Evolutionary conservation across 495 filamentous ascomycete genomes (phyloP), one percentile per base, ranked within the genome.

Genomic region (Aspergillus nidulans): DNA sequence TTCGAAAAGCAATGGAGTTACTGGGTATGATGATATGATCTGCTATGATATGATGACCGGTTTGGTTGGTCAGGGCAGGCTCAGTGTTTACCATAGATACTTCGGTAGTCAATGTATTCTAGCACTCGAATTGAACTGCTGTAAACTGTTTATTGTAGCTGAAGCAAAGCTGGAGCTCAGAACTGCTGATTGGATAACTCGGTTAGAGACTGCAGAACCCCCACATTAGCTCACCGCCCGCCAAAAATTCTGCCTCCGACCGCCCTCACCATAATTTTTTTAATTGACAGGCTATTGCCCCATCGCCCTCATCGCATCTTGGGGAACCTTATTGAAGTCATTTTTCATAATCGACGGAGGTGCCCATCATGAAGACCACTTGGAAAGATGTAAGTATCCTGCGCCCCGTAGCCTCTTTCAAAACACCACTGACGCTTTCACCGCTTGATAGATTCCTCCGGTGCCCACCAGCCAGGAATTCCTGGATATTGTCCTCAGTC

Each of bases 381-480:
- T 87, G 84, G 84, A 87, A 87, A 67, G 84, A 87, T 71, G 75
- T 78, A 60, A 64, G 3, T 15, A 39, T 24, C 12, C 26, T 23
- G 38, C 13, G 7, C 9, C 0, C 47, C 20, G 18, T 13, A 45
- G 15, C 9, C 53, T 45, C 46, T n/a, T 40, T 39, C 38, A 24
- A 62, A 43, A 26, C 18, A 38, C 34, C 56, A 45, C 62, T 48
- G 46, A 52, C 28, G 58, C 38, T 56, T 71, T 71, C 59, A 70
- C 68, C 68, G 67, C 68, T 66, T 61, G 56, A 60, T 65, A 78
- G 72, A 95, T 95, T 66, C 81, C 87, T 45, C 92, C 95, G 55
- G 94, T 98, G 59, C 94, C 94, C 26, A 95, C 89, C 59, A 86
- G 81, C 65, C 85, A 95, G 76, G 94, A 98, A 73, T 98, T 98